Percentiles rank a stretch among this genome's conserved stretches.
Evolutionary conservation across 2,329 filamentous ascomycete species (phyloP).

Genomic region (Cladosporium sp.): DNA sequence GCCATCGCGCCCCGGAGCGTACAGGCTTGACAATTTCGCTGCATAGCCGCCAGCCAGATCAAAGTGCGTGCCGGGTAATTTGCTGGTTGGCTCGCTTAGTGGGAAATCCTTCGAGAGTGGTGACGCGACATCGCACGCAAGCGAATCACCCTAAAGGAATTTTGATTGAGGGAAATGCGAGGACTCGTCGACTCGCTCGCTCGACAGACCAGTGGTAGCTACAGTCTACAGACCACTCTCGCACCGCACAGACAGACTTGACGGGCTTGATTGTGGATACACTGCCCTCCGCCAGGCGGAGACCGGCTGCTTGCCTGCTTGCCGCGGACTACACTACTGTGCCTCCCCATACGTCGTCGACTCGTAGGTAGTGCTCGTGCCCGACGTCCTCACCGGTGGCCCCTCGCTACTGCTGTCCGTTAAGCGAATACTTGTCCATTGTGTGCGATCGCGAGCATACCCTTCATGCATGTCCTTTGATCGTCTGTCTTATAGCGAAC

Average conservation of each 20-base stretch:
- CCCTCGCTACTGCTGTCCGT: neutral
- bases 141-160: neutral
- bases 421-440: neutral
- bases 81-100: conserved; percentile 12
- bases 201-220: too few species aligned
- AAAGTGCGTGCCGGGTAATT: conserved; percentile 9
- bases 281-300: neutral
- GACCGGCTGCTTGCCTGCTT: neutral
- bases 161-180: neutral
- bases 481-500: neutral
- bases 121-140: conserved; percentile 8
- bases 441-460: neutral
- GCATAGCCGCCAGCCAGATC: conserved; percentile 2
- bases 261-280: neutral
- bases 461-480: neutral
- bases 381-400: conserved; percentile 5
- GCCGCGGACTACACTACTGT: neutral
- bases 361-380: conserved; percentile 5
- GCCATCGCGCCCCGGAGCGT: neutral
- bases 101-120: neutral
- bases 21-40: neutral
- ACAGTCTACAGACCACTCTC: neutral
- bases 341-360: neutral
- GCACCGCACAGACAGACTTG: neutral
- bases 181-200: neutral